These are phyloP conservation scores for Microcyclospora pomicola DNA, from an alignment of 2,329 filamentous ascomycete genomes.

Conservation along the genomic window DNA sequence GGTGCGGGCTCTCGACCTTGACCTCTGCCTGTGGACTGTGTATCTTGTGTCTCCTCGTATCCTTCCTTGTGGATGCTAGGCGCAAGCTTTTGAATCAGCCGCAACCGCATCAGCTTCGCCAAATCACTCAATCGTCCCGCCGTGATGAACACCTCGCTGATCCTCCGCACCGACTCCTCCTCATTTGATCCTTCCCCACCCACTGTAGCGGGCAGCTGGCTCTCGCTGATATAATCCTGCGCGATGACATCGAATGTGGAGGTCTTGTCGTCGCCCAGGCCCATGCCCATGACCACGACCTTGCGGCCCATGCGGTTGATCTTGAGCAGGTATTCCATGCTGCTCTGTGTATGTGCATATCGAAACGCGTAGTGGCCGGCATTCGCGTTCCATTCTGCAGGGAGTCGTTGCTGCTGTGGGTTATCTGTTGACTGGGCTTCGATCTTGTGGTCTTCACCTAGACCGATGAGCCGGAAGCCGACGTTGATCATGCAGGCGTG, in stretches of 20 bases:
- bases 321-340: slow-evolving; percentile 71
- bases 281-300: slow-evolving; percentile 69
- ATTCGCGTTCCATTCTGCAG: slow-evolving; percentile 65
- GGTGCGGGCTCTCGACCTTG: slow-evolving; percentile 9
- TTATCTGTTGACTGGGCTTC: slow-evolving; percentile 15
- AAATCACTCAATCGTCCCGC: slow-evolving; percentile 53
- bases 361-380: slow-evolving; percentile 63
- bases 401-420: slow-evolving; percentile 48
- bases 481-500: slow-evolving; percentile 73
- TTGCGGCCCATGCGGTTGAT: slow-evolving; percentile 70
- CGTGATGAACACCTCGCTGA: slow-evolving; percentile 59
- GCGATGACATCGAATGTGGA: slow-evolving; percentile 60
- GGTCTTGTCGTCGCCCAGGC: slow-evolving; percentile 67
- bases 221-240: slow-evolving; percentile 59
- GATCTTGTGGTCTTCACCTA: slow-evolving; percentile 68
- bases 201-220: slow-evolving; percentile 40
- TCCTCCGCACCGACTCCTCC: slow-evolving; percentile 28
- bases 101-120: slow-evolving; percentile 56
- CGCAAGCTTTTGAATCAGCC: slow-evolving; percentile 72
- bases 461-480: slow-evolving; percentile 66
- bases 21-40: slow-evolving; percentile 8
- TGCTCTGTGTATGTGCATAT: slow-evolving; percentile 74
- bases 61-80: slow-evolving; percentile 65
- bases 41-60: slow-evolving; percentile 46
- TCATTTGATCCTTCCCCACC: slow-evolving; percentile 8